Evolutionary conservation across 108 stramenopile genomes (phyloP).

Genomic region (Nitzschia sp.): DNA sequence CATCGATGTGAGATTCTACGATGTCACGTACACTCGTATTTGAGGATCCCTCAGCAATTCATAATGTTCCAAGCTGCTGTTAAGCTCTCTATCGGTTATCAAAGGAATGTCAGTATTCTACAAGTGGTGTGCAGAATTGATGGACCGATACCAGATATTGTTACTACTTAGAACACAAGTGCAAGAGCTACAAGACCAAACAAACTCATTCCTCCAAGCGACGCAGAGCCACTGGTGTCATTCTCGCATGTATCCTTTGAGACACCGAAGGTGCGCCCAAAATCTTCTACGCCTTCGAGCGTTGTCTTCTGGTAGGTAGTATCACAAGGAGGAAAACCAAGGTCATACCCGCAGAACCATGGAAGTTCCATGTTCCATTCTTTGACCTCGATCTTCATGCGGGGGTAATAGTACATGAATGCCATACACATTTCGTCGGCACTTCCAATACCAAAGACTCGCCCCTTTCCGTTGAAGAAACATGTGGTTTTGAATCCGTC

Average conservation of each 20-base stretch:
- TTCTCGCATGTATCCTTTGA: not conserved
- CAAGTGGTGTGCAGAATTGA: no score
- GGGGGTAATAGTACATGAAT: constrained; percentile 55
- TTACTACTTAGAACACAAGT: not conserved
- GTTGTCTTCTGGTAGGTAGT: not conserved
- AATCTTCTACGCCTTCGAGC: not conserved
- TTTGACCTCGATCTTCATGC: not conserved
- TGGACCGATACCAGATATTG: not conserved
- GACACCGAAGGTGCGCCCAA: constrained; percentile 2
- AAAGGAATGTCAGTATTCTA: no score
- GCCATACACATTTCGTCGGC: constrained; percentile 70
- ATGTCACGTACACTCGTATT: constrained; percentile 56
- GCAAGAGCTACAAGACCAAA: not conserved
- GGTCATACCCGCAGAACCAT: constrained; percentile 17
- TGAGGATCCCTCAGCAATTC: no score
- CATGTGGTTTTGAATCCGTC: constrained; percentile 54
- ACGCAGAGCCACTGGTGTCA: no score
- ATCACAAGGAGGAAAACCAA: constrained; percentile 13
- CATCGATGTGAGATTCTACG: constrained; percentile 79
- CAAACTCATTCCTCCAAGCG: no score
- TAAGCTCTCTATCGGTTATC: no score
- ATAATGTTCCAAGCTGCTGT: no score
- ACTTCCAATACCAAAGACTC: constrained; percentile 35
- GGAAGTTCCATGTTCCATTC: not conserved
- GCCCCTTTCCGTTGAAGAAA: constrained; percentile 30